These are phyloP conservation scores for Solanum etuberosum DNA, from an alignment of 257 asterid species.

Conservation along the genomic window DNA sequence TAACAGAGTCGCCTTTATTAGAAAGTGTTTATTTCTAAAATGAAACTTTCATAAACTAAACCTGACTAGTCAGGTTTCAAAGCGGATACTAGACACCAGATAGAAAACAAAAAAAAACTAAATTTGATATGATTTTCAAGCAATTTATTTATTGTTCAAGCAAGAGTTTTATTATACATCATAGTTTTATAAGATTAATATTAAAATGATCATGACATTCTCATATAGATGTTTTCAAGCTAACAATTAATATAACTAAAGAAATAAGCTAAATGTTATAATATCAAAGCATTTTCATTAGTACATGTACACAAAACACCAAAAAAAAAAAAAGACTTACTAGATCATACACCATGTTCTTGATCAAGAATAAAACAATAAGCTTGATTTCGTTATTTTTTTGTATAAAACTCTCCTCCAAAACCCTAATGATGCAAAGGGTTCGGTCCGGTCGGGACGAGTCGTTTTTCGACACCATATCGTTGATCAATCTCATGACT, in stretches of 20 bases:
- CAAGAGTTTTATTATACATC: neutral
- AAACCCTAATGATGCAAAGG: conserved; percentile 62
- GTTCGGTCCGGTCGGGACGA: conserved; percentile 78
- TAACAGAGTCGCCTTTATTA: rapidly evolving
- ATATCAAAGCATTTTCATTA: neutral
- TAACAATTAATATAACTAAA: neutral
- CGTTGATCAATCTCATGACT: conserved; percentile 42
- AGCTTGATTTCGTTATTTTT: neutral
- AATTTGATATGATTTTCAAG: neutral
- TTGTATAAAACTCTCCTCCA: neutral
- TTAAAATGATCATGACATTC: neutral
- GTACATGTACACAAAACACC: conserved; percentile 3
- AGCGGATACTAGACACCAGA: neutral
- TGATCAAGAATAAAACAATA: neutral
- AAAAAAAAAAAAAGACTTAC: neutral
- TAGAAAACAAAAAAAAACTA: neutral
- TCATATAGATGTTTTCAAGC: neutral
- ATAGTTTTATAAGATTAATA: neutral
- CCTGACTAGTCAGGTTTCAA: neutral
- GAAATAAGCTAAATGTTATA: neutral
- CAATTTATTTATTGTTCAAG: neutral
- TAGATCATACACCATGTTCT: neutral
- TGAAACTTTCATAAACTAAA: neutral
- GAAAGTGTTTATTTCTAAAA: neutral
- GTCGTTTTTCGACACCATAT: conserved; percentile 67